phyloP scores from a whole-genome alignment of 805 yeast species.

The Tetrapisispora namnaoensis region DNA sequence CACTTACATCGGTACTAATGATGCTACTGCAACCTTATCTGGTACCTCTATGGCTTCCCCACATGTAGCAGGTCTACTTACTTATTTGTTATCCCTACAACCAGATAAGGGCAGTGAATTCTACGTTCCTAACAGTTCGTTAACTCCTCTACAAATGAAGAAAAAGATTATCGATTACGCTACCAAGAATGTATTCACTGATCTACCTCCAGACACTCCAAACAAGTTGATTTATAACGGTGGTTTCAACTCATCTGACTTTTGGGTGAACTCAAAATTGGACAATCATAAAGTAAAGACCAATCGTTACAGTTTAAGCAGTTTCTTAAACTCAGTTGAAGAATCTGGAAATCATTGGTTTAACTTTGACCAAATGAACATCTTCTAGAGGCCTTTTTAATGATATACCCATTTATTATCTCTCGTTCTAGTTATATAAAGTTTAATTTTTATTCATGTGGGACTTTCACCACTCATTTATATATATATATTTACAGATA shows the following conservation, averaged over 20 bases:
- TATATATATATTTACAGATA: too few relatives aligned
- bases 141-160: conserved; percentile 68
- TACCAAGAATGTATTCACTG: conserved; percentile 48
- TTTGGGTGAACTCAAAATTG: conserved; percentile 36
- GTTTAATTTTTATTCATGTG: neutral
- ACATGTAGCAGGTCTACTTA: conserved; percentile 83
- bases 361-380: neutral
- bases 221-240: conserved; percentile 72
- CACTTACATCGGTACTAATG: conserved; percentile 67
- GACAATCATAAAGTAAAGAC: neutral
- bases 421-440: neutral
- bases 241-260: conserved; percentile 58
- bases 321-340: neutral
- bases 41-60: conserved; percentile 99
- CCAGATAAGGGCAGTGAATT: conserved; percentile 63
- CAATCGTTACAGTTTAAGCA: neutral
- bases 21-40: conserved; percentile 72
- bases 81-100: conserved; percentile 81
- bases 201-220: conserved; percentile 66
- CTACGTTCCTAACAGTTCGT: conserved; percentile 38
- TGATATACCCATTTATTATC: neutral
- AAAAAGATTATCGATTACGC: conserved; percentile 63
- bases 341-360: neutral
- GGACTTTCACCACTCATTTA: too few relatives aligned
- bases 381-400: neutral